phyloP scores from a whole-genome alignment of 208 protist genomes.

The Plasmodiophora brassicae region DNA sequence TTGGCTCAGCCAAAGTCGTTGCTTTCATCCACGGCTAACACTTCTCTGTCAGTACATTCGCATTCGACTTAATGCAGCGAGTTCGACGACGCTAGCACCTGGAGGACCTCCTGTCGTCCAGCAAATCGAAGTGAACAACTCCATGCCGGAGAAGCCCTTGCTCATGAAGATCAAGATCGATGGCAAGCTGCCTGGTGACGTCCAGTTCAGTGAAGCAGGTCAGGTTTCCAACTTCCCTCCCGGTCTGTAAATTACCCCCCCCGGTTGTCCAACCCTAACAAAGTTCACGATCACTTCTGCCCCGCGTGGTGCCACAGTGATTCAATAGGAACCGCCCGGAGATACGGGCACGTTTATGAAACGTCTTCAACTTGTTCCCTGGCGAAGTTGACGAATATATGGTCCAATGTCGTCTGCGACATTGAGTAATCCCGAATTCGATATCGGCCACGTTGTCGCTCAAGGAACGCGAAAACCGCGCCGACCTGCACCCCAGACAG shows the following conservation, averaged over 20 bases:
- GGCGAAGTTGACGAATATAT: not conserved
- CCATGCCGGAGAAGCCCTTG: not conserved
- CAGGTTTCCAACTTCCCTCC: not conserved
- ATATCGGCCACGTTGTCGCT: not conserved
- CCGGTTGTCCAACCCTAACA: no score
- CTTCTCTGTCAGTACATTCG: not conserved
- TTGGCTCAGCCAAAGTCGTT: no score
- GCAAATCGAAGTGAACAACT: slow-evolving; percentile 27
- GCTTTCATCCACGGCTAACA: not conserved
- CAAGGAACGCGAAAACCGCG: not conserved
- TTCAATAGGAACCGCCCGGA: no score
- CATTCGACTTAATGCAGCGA: not conserved
- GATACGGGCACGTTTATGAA: no score
- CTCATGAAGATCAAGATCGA: slow-evolving; percentile 30
- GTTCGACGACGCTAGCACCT: not conserved
- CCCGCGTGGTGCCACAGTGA: no score
- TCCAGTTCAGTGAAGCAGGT: not conserved
- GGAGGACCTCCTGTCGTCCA: not conserved
- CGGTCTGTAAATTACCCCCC: not conserved
- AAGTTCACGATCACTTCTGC: no score
- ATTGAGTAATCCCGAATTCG: not conserved
- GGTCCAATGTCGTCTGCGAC: not conserved
- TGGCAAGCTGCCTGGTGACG: not conserved
- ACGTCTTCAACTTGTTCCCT: no score
- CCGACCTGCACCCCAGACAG: not conserved